Conservation (phyloP, 768 basidiomycete genomes). For the Podaxis carcinomalis region DNA sequence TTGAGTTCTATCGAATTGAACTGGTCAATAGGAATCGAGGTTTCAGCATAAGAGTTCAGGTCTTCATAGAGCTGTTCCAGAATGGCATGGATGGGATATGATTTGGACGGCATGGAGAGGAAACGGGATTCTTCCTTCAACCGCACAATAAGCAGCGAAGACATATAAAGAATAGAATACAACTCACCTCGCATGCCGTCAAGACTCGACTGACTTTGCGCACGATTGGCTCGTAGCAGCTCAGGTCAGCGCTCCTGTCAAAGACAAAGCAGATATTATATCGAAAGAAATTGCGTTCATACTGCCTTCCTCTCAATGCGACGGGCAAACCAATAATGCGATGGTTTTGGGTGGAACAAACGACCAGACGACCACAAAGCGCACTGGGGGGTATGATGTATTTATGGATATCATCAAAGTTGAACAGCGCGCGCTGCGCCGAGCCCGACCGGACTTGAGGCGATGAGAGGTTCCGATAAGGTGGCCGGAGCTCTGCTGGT, state of each 20-base stretch:
- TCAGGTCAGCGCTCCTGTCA: slow-evolving; percentile 83
- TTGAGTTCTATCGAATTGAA: slow-evolving; percentile 96
- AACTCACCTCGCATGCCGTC: slow-evolving; percentile 79
- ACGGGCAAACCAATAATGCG: slow-evolving; percentile 93
- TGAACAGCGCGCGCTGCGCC: slow-evolving; percentile 60
- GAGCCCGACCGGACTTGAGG: slow-evolving; percentile 49
- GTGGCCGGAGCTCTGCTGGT: slow-evolving; percentile 36
- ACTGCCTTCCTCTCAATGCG: slow-evolving; percentile 60
- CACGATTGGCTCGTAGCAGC: slow-evolving; percentile 94
- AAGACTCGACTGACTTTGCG: slow-evolving; percentile 92
- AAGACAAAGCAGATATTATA: slow-evolving; percentile 98
- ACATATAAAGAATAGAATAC: slow-evolving; percentile 1
- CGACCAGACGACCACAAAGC: slow-evolving; percentile 85
- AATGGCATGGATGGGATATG: slow-evolving; percentile 69
- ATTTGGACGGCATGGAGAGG: slow-evolving; percentile 69
- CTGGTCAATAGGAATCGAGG: slow-evolving; percentile 84
- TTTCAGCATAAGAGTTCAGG: slow-evolving; percentile 95
- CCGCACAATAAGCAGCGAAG: neutral
- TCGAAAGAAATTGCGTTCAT: slow-evolving; percentile 83
- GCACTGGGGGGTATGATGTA: slow-evolving; percentile 89
- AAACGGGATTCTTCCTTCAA: slow-evolving; percentile 83
- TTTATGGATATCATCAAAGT: slow-evolving; percentile 88
- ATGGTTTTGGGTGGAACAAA: slow-evolving; percentile 74
- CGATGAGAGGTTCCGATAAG: slow-evolving; percentile 35
- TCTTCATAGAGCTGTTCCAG: slow-evolving; percentile 97